Conservation (phyloP, 805 yeast species). For the Cyberlindnera petersonii region DNA sequence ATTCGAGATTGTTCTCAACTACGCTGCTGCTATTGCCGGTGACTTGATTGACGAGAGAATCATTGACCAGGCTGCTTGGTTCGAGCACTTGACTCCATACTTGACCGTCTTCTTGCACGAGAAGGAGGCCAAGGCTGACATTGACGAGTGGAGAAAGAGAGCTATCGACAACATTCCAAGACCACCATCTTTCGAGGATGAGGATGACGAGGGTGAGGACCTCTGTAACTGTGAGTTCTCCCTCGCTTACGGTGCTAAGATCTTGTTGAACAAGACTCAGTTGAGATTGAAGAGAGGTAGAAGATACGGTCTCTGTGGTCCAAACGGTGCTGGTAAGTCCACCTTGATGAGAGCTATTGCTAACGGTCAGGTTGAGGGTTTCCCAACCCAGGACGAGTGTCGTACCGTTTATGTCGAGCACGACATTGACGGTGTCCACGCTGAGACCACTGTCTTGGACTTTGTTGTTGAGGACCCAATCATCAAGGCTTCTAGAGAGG, state of each 20-base stretch:
- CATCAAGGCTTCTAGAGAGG: conserved; percentile 55
- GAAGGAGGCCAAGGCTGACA: conserved; percentile 80
- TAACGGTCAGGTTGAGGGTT: conserved; percentile 98
- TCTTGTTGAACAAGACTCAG: conserved; percentile 98
- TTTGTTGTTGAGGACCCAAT: conserved; percentile 84
- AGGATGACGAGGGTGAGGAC: conserved; percentile 98
- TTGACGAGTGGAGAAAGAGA: conserved; percentile 92
- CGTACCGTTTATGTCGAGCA: conserved; percentile 99
- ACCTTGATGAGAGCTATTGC: conserved; percentile 97
- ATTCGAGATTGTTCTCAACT: conserved; percentile 73
- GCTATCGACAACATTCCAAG: conserved; percentile 98
- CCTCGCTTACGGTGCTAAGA: conserved; percentile 99
- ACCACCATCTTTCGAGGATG: conserved; percentile 93
- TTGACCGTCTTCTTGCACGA: conserved; percentile 95
- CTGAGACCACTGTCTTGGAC: conserved; percentile 90
- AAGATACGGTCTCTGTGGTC: conserved; percentile 99
- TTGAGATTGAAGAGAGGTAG: conserved; percentile 98
- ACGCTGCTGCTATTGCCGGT: conserved; percentile 97
- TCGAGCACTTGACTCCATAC: conserved; percentile 83
- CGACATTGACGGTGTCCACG: conserved; percentile 97
- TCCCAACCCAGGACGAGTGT: conserved; percentile 99
- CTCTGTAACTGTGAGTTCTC: conserved; percentile 99
- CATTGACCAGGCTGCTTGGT: conserved; percentile 91
- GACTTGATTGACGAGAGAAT: conserved; percentile 97
- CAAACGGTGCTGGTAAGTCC: conserved; percentile 99